Conservation (phyloP, 345 rosid species). For the Moricandia moricandioides region DNA sequence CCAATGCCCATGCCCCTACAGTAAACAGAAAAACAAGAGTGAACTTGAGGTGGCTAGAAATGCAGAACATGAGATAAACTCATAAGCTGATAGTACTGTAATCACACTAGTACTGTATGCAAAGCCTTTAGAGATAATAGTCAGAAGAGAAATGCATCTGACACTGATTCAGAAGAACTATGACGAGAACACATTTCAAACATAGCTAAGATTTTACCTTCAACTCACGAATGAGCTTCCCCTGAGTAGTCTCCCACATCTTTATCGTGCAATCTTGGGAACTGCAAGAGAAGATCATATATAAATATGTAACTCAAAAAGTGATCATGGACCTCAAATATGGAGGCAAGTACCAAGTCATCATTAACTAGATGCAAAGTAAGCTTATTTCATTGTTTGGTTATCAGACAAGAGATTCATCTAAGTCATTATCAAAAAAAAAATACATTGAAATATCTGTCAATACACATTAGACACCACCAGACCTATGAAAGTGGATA, state of each 20-base stretch:
- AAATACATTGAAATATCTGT: too few relatives aligned
- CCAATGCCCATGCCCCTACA: conserved; percentile 92
- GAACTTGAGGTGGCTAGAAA: not conserved
- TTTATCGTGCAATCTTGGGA: conserved; percentile 95
- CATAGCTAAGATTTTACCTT: conserved; percentile 48
- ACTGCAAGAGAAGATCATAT: conserved; percentile 35
- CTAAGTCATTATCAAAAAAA: not conserved
- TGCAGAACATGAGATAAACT: not conserved
- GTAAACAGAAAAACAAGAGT: not conserved
- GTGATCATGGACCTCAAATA: not conserved
- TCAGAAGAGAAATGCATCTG: not conserved
- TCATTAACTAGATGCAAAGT: not conserved
- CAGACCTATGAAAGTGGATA: not conserved
- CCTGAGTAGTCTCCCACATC: conserved; percentile 97
- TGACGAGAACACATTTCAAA: conserved; percentile 30
- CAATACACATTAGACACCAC: too few relatives aligned
- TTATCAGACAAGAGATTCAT: not conserved
- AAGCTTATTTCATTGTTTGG: not conserved
- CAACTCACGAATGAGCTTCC: conserved; percentile 93
- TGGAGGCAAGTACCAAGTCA: not conserved
- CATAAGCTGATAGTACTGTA: not conserved
- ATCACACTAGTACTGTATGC: not conserved
- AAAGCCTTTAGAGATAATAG: not conserved
- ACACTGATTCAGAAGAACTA: not conserved
- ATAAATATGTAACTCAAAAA: not conserved